These are phyloP conservation scores for Neurospora sp. DNA, from an alignment of 2,329 filamentous ascomycete species.

Conservation along the genomic window DNA sequence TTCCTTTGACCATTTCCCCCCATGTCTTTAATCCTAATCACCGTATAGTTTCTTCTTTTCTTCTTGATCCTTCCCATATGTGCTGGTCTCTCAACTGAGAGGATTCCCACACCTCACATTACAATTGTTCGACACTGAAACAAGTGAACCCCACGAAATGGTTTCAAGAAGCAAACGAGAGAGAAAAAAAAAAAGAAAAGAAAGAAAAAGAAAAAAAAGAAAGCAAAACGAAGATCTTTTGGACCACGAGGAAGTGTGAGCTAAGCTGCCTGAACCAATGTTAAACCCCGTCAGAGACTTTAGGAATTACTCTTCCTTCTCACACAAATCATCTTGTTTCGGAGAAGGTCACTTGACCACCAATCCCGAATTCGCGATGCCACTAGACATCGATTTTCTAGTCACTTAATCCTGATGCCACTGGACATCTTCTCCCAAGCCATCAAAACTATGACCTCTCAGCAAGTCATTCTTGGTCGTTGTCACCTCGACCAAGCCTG, in stretches of 20 bases:
- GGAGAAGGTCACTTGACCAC: neutral
- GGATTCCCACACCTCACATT: neutral
- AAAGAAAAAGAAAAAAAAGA: rapidly evolving
- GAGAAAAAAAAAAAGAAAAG: neutral
- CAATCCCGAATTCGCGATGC: neutral
- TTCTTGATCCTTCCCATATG: neutral
- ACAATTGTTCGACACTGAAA: neutral
- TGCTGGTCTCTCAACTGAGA: neutral
- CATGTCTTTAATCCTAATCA: too few species aligned
- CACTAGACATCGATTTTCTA: neutral
- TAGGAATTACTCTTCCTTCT: neutral
- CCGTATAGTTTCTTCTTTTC: too few species aligned
- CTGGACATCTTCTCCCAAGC: neutral
- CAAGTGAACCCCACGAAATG: neutral
- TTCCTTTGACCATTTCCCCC: too few species aligned
- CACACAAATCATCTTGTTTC: neutral
- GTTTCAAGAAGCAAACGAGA: neutral
- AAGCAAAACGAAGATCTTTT: too few species aligned
- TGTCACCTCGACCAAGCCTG: neutral
- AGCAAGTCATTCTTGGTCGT: neutral
- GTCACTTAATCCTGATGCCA: neutral
- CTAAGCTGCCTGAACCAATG: neutral
- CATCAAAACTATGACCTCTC: neutral
- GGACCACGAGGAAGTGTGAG: neutral
- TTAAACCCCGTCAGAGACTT: neutral